Conservation (phyloP, 805 yeast genomes). For the Komagataella pseudopastoris region DNA sequence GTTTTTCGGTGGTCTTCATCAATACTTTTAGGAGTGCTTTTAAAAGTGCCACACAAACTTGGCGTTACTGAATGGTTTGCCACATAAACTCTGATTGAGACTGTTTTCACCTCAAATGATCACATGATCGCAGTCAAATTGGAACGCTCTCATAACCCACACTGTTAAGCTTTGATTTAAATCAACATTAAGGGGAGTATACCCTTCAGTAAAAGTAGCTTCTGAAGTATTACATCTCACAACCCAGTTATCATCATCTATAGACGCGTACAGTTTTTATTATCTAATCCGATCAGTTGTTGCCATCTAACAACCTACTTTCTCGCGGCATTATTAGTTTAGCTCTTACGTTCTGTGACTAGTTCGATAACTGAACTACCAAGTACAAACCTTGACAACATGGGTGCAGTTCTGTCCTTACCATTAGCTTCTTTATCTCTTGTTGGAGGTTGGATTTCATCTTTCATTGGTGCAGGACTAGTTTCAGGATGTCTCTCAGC, state of each 20-base stretch:
- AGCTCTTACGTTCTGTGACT: background rate
- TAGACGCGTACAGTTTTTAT: too few species aligned
- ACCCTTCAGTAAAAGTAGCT: too few species aligned
- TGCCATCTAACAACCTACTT: background rate
- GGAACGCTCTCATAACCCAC: background rate
- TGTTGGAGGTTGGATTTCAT: conserved; percentile 49
- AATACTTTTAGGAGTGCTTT: background rate
- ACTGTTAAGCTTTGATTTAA: background rate
- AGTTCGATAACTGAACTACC: background rate
- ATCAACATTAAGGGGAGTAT: background rate
- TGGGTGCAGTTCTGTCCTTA: conserved; percentile 63
- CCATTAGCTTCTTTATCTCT: conserved; percentile 46
- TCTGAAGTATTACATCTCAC: too few species aligned
- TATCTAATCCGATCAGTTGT: background rate
- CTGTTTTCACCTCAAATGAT: background rate
- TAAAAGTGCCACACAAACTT: too few species aligned
- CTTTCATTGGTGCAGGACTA: conserved; percentile 73
- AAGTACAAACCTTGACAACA: conserved; percentile 8
- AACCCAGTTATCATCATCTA: too few species aligned
- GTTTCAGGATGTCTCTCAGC: conserved; percentile 38
- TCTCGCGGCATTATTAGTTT: background rate
- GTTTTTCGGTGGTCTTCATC: background rate
- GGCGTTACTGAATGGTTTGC: too few species aligned
- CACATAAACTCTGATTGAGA: background rate
- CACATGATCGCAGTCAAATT: background rate